A percentile compares a stretch with the other conserved stretches of the same genome.
Evolutionary conservation across 2,329 filamentous ascomycete species (phyloP).

Genomic region (Pseudocercospora pini-densiflorae): DNA sequence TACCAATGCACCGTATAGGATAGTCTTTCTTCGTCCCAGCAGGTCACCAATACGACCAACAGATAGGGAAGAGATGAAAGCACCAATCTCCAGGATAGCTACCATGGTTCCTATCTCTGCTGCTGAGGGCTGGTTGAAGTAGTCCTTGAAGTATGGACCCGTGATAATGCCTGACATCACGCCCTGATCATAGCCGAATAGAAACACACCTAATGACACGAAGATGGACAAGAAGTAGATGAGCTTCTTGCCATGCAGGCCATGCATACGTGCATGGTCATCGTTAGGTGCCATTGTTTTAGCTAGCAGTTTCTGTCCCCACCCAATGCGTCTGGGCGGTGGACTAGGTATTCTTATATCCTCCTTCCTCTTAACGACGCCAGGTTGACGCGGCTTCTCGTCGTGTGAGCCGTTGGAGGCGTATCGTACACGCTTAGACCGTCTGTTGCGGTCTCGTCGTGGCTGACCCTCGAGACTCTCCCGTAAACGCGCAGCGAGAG

Average conservation of each 20-base stretch:
- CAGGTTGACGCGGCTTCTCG: slow-evolving; percentile 41
- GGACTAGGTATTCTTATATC: slow-evolving; percentile 81
- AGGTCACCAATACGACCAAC: slow-evolving; percentile 91
- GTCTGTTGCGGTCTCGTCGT: slow-evolving; percentile 24
- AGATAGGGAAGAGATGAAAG: slow-evolving; percentile 83
- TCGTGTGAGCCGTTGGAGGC: slow-evolving; percentile 47
- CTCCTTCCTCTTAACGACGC: slow-evolving; percentile 62
- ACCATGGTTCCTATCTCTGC: slow-evolving; percentile 97
- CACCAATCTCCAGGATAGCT: slow-evolving; percentile 92
- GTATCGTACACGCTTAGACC: slow-evolving; percentile 71
- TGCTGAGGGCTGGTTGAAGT: slow-evolving; percentile 85
- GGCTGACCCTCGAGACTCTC: slow-evolving; percentile 67
- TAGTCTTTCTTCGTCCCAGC: slow-evolving; percentile 85
- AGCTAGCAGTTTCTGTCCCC: slow-evolving; percentile 72
- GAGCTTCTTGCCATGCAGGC: slow-evolving; percentile 92
- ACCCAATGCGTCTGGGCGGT: slow-evolving; percentile 64
- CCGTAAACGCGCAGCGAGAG: slow-evolving; percentile 71
- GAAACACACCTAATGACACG: slow-evolving; percentile 71
- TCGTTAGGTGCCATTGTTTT: slow-evolving; percentile 83
- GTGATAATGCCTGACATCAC: slow-evolving; percentile 78
- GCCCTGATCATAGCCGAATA: slow-evolving; percentile 89
- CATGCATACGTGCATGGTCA: slow-evolving; percentile 73
- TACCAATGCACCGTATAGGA: slow-evolving; percentile 89
- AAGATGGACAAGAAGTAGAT: slow-evolving; percentile 66
- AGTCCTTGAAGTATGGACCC: slow-evolving; percentile 84